Evolutionary conservation across 768 basidiomycete genomes (phyloP).

Genomic region (Mycena vulgaris): DNA sequence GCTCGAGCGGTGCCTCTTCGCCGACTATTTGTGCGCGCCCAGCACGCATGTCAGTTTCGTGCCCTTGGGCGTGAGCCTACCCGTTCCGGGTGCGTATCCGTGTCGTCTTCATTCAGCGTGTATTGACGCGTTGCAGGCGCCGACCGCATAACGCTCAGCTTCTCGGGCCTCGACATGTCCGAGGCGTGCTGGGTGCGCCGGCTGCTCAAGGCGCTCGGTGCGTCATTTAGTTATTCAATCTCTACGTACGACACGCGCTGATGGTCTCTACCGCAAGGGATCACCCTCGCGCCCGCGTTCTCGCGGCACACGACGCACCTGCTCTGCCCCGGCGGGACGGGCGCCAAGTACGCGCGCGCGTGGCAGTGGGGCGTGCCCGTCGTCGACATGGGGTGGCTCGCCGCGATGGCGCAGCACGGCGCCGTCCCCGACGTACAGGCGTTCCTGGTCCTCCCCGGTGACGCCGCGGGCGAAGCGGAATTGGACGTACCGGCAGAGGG

Average conservation of each 20-base stretch:
- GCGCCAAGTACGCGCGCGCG: constrained; percentile 86
- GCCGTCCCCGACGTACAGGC: too few relatives aligned
- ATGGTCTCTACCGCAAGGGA: too few relatives aligned
- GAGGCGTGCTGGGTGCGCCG: constrained; percentile 77
- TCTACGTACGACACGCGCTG: too few relatives aligned
- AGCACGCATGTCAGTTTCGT: constrained; percentile 80
- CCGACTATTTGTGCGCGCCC: constrained; percentile 75
- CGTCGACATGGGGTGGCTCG: too few relatives aligned
- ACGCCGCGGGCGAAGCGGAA: too few relatives aligned
- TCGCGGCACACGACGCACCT: constrained; percentile 83
- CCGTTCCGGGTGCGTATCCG: constrained; percentile 67
- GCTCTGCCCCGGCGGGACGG: constrained; percentile 78
- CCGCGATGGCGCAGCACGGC: too few relatives aligned
- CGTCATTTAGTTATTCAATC: constrained; percentile 44
- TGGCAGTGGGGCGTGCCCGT: constrained; percentile 84
- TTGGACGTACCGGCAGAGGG: constrained; percentile 42
- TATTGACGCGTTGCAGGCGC: constrained; percentile 58
- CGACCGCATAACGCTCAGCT: too few relatives aligned
- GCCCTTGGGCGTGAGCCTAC: too few relatives aligned
- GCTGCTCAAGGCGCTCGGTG: constrained; percentile 77
- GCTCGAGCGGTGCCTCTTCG: constrained; percentile 89
- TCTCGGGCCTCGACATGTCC: too few relatives aligned
- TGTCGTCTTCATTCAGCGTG: not conserved
- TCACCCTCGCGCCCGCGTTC: too few relatives aligned
- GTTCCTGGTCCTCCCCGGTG: too few relatives aligned